These are phyloP conservation scores for Breviolum minutum DNA, from an alignment of 73 alveolate genomes.

Conservation along the genomic window DNA sequence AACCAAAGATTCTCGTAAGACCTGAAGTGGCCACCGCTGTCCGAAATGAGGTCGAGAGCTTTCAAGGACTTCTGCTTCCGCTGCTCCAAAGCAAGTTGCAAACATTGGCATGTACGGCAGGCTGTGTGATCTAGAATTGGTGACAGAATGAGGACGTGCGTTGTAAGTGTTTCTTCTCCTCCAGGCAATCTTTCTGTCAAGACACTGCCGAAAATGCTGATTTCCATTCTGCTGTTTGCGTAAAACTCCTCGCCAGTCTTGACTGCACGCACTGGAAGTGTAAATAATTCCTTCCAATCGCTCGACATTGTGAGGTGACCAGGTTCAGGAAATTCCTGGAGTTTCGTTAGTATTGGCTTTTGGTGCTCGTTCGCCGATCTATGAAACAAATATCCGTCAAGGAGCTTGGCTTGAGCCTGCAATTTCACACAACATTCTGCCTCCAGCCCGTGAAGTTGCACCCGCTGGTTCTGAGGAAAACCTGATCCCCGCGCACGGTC, in stretches of 20 bases:
- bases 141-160: neutral
- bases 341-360: neutral
- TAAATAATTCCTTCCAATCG: neutral
- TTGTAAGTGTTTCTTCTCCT: neutral
- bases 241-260: neutral
- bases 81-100: neutral
- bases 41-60: neutral
- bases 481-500: neutral
- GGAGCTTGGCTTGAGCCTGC: neutral
- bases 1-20: neutral
- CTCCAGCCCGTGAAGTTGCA: neutral
- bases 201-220: neutral
- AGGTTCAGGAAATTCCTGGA: neutral
- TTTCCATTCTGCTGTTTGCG: neutral
- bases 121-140: neutral
- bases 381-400: neutral
- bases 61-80: neutral
- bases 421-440: neutral
- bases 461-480: neutral
- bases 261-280: neutral
- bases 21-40: neutral
- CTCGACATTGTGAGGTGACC: neutral
- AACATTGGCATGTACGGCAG: neutral
- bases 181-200: neutral
- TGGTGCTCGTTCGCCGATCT: neutral